Base-by-base conservation (phyloP, 768 basidiomycete genomes). In the Brasilioporus rufonigricans region DNA sequence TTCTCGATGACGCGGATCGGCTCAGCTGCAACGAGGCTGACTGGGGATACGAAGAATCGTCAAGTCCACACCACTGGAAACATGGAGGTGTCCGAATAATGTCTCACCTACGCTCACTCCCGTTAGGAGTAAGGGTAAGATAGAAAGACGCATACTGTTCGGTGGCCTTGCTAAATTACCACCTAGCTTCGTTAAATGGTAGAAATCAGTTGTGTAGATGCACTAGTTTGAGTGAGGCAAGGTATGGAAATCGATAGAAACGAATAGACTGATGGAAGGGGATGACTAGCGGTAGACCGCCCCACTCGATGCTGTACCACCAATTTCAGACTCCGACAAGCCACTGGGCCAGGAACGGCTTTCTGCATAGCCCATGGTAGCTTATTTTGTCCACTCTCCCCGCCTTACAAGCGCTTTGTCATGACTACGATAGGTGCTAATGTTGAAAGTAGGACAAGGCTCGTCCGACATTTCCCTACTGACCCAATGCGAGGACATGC, bases 1-100 rank as follows among this genome's bases (percentile, higher is more conserved):
- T 65, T 65, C 1, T 71, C 67, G 18, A 83, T 60, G 39, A 85
- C 71, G 21, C 80, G 73, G 56, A 86, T 66, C 44, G 84, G 82
- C 56, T 73, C 76, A 38, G 83, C 80, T 45, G 68, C 63, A 47
- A 76, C 82, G 59, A 79, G 73, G 27, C 55, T 51, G 49, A 58
- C 69, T 60, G 56, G 68, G 50, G 36, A 52, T 5, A 41, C 2
- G 33, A 33, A 46, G 43, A 29, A 53, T 35, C 4, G 44, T 46
- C 27, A 40, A 51, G 54, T 52, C 29, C 27, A 39, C n/a, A 47
- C 33, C 31, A 23, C 21, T 14, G 16, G 3, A 18, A 13, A 33
- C 35, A 46, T 47, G 19, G 19, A 21, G 29, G 23, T 32, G 23
- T 21, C 36, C 24, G 48, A 41, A 55, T 32, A 4, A 49, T 21